These are phyloP conservation scores for Blastocystis sp. DNA, from an alignment of 352 stramenopile genomes.

Conservation along the genomic window DNA sequence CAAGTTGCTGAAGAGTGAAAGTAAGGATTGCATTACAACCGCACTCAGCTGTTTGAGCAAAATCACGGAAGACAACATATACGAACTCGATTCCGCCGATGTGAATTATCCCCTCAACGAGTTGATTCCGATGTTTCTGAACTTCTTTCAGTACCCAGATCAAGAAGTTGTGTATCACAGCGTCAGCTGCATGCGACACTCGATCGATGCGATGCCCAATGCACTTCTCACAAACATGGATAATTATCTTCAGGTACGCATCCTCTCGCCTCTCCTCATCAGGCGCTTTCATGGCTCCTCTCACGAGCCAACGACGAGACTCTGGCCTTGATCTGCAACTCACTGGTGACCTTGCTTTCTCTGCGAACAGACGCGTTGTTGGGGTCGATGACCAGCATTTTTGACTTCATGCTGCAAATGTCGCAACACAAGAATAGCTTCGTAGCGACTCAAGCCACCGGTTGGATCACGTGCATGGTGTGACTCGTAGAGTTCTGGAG, in stretches of 20 bases:
- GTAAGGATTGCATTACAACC: constrained; percentile 11
- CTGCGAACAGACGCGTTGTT: neutral
- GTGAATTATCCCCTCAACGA: constrained; percentile 41
- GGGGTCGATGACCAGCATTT: neutral
- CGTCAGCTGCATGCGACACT: constrained; percentile 52
- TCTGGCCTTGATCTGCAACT: constrained; percentile 31
- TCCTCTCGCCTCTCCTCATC: neutral
- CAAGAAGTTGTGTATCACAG: constrained; percentile 29
- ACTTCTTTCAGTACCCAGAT: constrained; percentile 20
- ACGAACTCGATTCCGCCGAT: neutral
- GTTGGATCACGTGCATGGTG: neutral
- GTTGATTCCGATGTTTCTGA: constrained; percentile 24
- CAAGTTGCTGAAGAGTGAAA: constrained; percentile 40
- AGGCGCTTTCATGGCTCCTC: neutral
- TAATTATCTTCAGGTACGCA: neutral
- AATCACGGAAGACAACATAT: constrained; percentile 46
- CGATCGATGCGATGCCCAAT: constrained; percentile 40
- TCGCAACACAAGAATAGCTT: constrained; percentile 3
- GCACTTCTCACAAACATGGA: constrained; percentile 47
- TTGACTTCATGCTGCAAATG: constrained; percentile 33
- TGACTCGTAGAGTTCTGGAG: constrained; percentile 33
- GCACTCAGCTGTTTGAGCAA: constrained; percentile 27
- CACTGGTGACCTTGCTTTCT: neutral
- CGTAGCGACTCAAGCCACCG: constrained; percentile 42
- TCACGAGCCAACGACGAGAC: neutral